Evolutionary conservation across 495 filamentous ascomycete species (phyloP).

Genomic region (Chlorociboria aeruginascens): DNA sequence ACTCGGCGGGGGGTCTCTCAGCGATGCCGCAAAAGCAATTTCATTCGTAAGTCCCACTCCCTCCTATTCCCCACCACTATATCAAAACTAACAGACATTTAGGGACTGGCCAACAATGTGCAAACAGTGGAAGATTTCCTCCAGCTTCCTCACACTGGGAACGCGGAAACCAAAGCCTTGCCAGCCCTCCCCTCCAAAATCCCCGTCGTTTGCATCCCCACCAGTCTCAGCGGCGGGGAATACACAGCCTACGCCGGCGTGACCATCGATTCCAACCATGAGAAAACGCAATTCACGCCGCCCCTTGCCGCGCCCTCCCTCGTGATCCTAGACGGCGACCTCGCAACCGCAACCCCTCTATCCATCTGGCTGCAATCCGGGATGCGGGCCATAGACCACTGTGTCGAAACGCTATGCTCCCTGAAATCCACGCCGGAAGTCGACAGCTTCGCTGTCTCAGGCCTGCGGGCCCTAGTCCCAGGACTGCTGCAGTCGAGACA

Average conservation of each 20-base stretch:
- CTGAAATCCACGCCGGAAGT: slow-evolving; percentile 25
- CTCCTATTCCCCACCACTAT: neutral
- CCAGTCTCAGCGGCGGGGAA: slow-evolving; percentile 46
- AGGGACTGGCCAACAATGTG: neutral
- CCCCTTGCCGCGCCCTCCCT: slow-evolving; percentile 33
- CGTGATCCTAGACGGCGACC: slow-evolving; percentile 42
- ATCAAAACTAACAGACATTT: neutral
- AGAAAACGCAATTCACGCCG: slow-evolving; percentile 38
- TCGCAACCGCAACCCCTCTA: slow-evolving; percentile 39
- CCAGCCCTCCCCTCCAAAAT: slow-evolving; percentile 23
- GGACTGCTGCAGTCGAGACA: slow-evolving; percentile 36
- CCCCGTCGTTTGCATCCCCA: slow-evolving; percentile 45
- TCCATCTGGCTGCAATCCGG: slow-evolving; percentile 46
- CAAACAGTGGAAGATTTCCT: neutral
- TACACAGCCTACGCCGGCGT: slow-evolving; percentile 44
- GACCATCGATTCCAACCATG: slow-evolving; percentile 36
- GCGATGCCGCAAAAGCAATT: slow-evolving; percentile 46
- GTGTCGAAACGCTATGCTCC: slow-evolving; percentile 44
- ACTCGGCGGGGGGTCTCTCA: slow-evolving; percentile 45
- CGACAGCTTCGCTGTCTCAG: slow-evolving; percentile 32
- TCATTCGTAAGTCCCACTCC: slow-evolving; percentile 28
- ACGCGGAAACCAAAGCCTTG: neutral
- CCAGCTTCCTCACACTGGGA: neutral
- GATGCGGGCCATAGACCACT: slow-evolving; percentile 48
- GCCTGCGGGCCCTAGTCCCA: slow-evolving; percentile 35